Evolutionary conservation across 805 yeast species (phyloP), one percentile per base, ranked within the genome.

Genomic region (Ogataea pini): DNA sequence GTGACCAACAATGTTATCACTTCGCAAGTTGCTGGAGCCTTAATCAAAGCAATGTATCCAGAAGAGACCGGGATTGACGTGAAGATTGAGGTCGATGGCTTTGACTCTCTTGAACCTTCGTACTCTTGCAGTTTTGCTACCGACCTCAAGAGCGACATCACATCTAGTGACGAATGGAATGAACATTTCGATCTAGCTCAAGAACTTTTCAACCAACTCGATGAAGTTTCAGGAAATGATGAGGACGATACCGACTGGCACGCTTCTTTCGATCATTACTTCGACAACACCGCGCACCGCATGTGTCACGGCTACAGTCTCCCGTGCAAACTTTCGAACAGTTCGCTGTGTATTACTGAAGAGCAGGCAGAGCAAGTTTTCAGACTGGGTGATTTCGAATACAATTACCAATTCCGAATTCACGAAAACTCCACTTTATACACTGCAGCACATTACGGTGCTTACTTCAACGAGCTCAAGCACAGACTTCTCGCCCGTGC

Each of bases 351-450:
- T 42, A 53, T 65, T 22, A 54, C 67, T 5, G 52, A 56, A 28
- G 61, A 59, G 6, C 63, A 64, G 41, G 70, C 72, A 7, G 69
- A 72, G 46, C 66, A 70, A 24, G 73, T 73, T 10, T 70, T 71
- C 61, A 65, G 71, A 43, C 55, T 69, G 8, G 77, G 76, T 7
- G 76, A 73, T 55, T 73, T 67, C 64, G 78, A 73, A 52, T 73
- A 68, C 60, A 72, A 72, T 55, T 73, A 70, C 54, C 63, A 61
- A 46, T 72, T 56, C 57, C 59, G 72, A 27, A 51, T 58, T 9
- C 62, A 66, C 31, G 55, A 59, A 19, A 67, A 71, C 46, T 64
- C 73, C 5, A 65, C 73, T 2, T 57, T 62, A 4, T 70, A 67
- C 48, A 64, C 71, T 29, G 61, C 58, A 4, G 60, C 67, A 36